These are phyloP conservation scores for Cyberlindnera misumaiensis DNA, from an alignment of 805 yeast species.

Conservation along the genomic window DNA sequence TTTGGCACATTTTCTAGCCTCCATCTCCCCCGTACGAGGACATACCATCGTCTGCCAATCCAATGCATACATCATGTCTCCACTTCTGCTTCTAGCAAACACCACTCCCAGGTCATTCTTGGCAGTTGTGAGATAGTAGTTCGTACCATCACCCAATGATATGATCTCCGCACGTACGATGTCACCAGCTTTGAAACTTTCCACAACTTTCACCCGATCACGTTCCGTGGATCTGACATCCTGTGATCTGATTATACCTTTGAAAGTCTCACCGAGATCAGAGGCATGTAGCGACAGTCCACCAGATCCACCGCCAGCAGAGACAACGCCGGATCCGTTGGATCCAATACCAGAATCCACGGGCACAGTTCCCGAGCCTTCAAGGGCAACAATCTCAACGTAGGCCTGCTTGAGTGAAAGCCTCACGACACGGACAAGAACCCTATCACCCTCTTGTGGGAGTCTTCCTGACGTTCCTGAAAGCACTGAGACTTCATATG, in stretches of 20 bases:
- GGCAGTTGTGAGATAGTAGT: conserved; percentile 85
- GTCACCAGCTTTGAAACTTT: conserved; percentile 87
- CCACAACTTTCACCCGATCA: conserved; percentile 74
- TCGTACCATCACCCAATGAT: conserved; percentile 89
- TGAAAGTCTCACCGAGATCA: conserved; percentile 83
- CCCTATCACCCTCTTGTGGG: conserved; percentile 82
- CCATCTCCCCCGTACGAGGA: conserved; percentile 65
- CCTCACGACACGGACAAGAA: conserved; percentile 66
- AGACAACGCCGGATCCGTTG: conserved; percentile 35
- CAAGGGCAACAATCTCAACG: conserved; percentile 70
- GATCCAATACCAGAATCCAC: conserved; percentile 64
- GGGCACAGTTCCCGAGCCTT: conserved; percentile 49
- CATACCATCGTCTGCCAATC: conserved; percentile 96
- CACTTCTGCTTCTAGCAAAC: conserved; percentile 72
- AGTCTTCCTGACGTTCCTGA: conserved; percentile 24
- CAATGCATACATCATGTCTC: conserved; percentile 75
- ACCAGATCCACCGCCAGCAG: conserved; percentile 38
- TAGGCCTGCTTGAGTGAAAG: conserved; percentile 63
- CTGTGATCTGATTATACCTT: conserved; percentile 78
- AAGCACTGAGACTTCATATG: conserved; percentile 24
- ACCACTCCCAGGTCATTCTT: conserved; percentile 90
- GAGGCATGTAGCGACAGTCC: conserved; percentile 42
- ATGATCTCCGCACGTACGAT: conserved; percentile 74
- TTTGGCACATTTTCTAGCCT: conserved; percentile 86
- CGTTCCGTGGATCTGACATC: conserved; percentile 89